These are phyloP conservation scores for Aureobasidium sp. DNA, from an alignment of 2,329 filamentous ascomycete genomes.

Conservation along the genomic window DNA sequence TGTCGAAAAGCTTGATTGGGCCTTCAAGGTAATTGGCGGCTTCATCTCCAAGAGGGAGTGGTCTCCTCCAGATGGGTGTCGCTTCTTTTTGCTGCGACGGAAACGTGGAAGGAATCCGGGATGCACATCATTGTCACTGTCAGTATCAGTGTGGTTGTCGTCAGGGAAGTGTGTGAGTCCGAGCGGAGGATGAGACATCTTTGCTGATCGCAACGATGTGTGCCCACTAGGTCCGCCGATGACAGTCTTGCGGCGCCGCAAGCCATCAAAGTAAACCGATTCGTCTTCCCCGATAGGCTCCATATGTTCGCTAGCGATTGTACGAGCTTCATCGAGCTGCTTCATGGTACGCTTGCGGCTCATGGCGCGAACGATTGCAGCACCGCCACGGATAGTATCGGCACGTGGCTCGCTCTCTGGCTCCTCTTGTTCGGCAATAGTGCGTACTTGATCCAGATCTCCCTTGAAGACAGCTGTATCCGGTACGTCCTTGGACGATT, in stretches of 20 bases:
- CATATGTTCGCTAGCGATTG: constrained; percentile 74
- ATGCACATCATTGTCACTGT: constrained; percentile 31
- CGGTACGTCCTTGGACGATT: constrained; percentile 94
- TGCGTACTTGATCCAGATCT: constrained; percentile 89
- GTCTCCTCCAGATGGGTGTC: constrained; percentile 22
- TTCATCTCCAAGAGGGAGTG: constrained; percentile 20
- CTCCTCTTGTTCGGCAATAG: constrained; percentile 89
- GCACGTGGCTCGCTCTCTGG: constrained; percentile 95
- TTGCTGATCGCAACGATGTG: constrained; percentile 38
- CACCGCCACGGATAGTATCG: constrained; percentile 86
- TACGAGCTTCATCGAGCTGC: constrained; percentile 70
- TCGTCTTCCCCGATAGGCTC: constrained; percentile 72
- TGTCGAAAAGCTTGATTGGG: neutral
- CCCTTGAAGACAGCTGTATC: constrained; percentile 87
- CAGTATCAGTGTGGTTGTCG: constrained; percentile 44
- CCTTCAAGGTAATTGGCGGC: constrained; percentile 1
- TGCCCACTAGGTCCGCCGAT: constrained; percentile 37
- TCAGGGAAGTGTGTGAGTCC: constrained; percentile 82
- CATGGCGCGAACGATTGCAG: constrained; percentile 76
- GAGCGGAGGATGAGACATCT: constrained; percentile 62
- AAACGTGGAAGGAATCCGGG: constrained; percentile 35
- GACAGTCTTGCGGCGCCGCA: constrained; percentile 63
- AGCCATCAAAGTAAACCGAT: constrained; percentile 81
- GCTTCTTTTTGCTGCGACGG: constrained; percentile 21
- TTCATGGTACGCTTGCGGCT: constrained; percentile 67